Base-by-base conservation (phyloP, 768 basidiomycete genomes). In the Agrocybe chaxingu region DNA sequence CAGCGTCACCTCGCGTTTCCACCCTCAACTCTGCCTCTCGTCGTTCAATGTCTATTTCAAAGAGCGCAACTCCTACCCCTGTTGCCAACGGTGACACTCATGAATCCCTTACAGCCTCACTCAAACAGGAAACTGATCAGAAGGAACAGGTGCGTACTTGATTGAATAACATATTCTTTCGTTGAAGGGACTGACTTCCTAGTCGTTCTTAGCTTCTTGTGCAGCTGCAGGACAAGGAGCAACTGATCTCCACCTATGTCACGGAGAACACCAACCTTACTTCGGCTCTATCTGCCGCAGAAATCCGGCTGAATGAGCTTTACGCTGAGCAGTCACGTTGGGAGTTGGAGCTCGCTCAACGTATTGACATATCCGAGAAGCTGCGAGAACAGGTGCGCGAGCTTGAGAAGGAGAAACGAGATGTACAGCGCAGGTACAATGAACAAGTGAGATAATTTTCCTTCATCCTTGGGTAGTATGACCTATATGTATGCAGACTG, bases 341-440 rank as follows among this genome's bases (percentile, higher is more conserved):
- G 70, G 92, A 95, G 66, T 76, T 83, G 53, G 90, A 94, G 59
- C 71, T 94, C 66, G 83, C 84, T 19, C 84, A 89, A 33, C 83
- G 88, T 42, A 84, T 91, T 57, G 90, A 93, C 58, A 82, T 93
- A 34, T 72, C 83, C 34, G 91, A 93, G 53, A 93, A 92, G 66
- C 75, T 95, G 45, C 74, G 92, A 51, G 67, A 75, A 12, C 89
- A 94, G 67, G 79, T 92, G 37, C 85, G 87, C 55, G 92, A 93
- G 52, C 68, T 94, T 13, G 93, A 95, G 71, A 91, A 84, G 67
- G 92, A 95, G 69, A 92, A 90, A 68, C 73, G 90, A 52, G 92
- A 94, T 54, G 38, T 85, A 24, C 84, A 85, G 50, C 81, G 89
- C 55, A 77, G 92, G 56, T 94, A 94, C 64, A 89, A 90, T 47